Base-by-base conservation (phyloP, 768 basidiomycete species). In the Kwoniella bestiolae region DNA sequence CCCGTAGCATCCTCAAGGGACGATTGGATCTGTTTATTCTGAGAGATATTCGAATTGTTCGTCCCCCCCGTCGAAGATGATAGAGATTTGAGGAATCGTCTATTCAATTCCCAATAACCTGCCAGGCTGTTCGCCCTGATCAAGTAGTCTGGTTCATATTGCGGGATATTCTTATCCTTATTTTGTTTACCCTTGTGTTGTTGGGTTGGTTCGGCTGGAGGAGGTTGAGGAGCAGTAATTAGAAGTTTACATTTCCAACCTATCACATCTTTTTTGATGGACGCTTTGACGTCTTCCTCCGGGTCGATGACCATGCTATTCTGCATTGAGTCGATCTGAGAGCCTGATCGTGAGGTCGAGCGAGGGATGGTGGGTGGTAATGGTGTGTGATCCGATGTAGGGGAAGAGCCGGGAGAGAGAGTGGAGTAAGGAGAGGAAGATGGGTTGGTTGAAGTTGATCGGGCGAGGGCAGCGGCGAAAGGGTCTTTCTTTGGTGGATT, bases 41-140 rank as follows among this genome's bases (percentile, higher is more conserved):
- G 34, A 34, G 31, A n/a, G 14, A 55, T 55, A 14, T 35, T 31
- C 41, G 28, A 14, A 12, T 41, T 21, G 14, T 47, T 57, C 18
- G 50, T 31, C 16, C 65, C 57, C 12, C 44, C 32, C 8, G 21
- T 56, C 21, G 59, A 60, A 3, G 60, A 60, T 21, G 69, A 65
- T 38, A 78, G 59, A 2, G 61, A 44, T 32, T 73, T 70, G 9
- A 80, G 73, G 59, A 78, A 76, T 63, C 88, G 85, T 79, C 90
- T 84, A 76, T 94, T 95, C 66, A 90, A 82, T 74, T 93, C 92
- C 68, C 91, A 84, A 74, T 91, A 92, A 3, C 86, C 83, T 34
- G 87, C 86, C 16, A 95, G 78, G 18, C 87, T 92, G 77, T 95
- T 94, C 12, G 89, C 86, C 61, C 89, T 85, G 26, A 92, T 79